Conservation (phyloP, 306 rosid genomes). For the Inga oerstediana region DNA sequence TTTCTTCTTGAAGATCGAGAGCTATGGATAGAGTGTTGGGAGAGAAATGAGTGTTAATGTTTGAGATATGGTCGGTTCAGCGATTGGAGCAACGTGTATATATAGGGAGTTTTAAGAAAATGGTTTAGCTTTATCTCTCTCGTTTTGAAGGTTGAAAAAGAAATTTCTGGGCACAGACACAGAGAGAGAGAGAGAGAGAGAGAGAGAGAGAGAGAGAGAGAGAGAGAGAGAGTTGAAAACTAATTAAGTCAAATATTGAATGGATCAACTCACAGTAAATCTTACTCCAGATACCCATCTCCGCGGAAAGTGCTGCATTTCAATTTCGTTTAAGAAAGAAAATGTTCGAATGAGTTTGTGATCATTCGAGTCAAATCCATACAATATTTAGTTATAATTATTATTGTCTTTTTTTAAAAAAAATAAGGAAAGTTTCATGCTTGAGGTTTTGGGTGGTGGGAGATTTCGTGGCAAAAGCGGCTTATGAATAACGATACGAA, state of each 20-base stretch:
- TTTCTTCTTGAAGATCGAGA: background rate
- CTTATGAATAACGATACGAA: background rate
- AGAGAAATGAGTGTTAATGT: background rate
- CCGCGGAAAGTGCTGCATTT: background rate
- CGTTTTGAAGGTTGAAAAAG: background rate
- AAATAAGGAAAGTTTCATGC: background rate
- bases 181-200: no score
- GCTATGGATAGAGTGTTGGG: background rate
- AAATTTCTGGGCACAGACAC: background rate
- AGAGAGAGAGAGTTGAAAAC: background rate
- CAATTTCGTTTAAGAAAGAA: background rate
- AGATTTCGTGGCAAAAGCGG: background rate
- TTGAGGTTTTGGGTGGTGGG: background rate
- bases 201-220: no score
- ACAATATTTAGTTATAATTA: no score
- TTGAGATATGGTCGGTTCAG: background rate
- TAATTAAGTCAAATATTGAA: background rate
- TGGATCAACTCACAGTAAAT: background rate
- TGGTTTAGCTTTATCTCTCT: background rate
- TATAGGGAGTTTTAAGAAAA: background rate
- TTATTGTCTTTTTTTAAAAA: no score
- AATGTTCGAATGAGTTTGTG: no score
- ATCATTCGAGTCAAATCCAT: no score
- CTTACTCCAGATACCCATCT: background rate
- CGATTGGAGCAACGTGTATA: background rate